Evolutionary conservation across 345 rosid species (phyloP).

Genomic region (Iberis pinnata): DNA sequence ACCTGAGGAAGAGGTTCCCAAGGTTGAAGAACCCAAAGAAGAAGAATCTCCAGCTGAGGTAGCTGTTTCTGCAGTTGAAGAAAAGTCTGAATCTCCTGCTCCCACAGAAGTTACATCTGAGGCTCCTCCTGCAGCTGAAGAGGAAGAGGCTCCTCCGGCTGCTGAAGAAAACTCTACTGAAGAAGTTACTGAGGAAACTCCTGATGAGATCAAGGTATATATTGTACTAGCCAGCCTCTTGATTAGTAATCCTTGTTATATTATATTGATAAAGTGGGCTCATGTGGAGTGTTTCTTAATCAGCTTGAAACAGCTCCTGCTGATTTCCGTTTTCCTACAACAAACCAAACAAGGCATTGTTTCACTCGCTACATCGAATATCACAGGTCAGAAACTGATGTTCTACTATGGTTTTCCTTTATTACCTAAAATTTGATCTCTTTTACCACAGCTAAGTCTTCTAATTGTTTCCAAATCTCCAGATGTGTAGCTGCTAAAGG

Average conservation of each 20-base stretch:
- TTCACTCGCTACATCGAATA: conserved; percentile 91
- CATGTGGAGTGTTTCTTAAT: conserved; percentile 17
- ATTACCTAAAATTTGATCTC: not conserved
- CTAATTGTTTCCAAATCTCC: conserved; percentile 12
- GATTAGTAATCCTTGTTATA: conserved; percentile 5
- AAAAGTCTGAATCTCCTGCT: not conserved
- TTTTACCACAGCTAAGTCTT: not conserved
- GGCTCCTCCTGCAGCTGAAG: conserved; percentile 30
- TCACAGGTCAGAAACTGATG: conserved; percentile 49
- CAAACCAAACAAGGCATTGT: conserved; percentile 98
- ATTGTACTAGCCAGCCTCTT: not conserved
- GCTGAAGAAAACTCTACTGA: conserved; percentile 39
- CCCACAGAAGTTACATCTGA: conserved; percentile 35
- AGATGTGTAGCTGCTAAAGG: conserved; percentile 95
- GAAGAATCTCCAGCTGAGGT: conserved; percentile 37
- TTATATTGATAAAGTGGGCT: not conserved
- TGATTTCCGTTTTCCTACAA: conserved; percentile 97
- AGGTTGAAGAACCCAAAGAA: conserved; percentile 43
- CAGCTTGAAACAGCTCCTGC: conserved; percentile 99
- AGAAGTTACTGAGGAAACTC: conserved; percentile 55
- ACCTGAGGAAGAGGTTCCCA: conserved; percentile 39
- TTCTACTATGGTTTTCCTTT: not conserved
- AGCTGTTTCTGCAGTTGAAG: conserved; percentile 29
- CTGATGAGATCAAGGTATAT: conserved; percentile 74
- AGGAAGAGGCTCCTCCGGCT: conserved; percentile 29